Evolutionary conservation across 495 filamentous ascomycete species (phyloP), one percentile per base, ranked within the genome.

Genomic region (Hypoxylon fragiforme): DNA sequence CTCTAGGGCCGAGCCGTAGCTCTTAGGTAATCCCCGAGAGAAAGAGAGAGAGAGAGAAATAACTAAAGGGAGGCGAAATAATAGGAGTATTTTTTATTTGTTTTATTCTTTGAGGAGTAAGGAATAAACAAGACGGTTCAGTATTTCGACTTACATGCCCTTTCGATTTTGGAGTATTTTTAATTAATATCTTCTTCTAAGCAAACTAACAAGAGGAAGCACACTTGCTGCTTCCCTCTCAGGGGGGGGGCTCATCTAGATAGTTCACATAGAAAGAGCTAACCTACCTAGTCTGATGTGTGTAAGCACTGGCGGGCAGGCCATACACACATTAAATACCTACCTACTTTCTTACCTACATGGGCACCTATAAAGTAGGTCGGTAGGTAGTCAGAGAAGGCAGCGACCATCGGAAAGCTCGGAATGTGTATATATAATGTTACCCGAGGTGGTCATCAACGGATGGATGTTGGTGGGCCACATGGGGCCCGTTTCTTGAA

Each of bases 361-460:
- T n/a, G n/a, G n/a, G n/a, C n/a, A n/a, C n/a, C n/a, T n/a, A n/a
- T n/a, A n/a, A n/a, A n/a, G n/a, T n/a, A n/a, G n/a, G n/a, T n/a
- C n/a, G n/a, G n/a, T n/a, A n/a, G n/a, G n/a, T n/a, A n/a, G n/a
- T n/a, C n/a, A n/a, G n/a, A n/a, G n/a, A n/a, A n/a, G n/a, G 20
- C 8, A 42, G 36, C 12, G 28, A 44, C 37, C 3, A 21, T 44
- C 58, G 58, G 58, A 56, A 51, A 22, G 42, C 46, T 62, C 58
- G 58, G 58, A 30, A 36, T 57, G 15, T 11, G 5, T 21, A 34
- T 24, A n/a, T n/a, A n/a, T n/a, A n/a, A n/a, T n/a, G 11, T 22
- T 22, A 14, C 46, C 34, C 4, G 12, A 52, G 30, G 43, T 30
- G 47, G 58, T 30, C n/a, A n/a, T n/a, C n/a, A n/a, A n/a, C n/a